Percentiles rank a stretch among this genome's conserved stretches.
These are phyloP conservation scores for Ustilago hordei DNA, from an alignment of 1,284 basidiomycete genomes.

Conservation along the genomic window DNA sequence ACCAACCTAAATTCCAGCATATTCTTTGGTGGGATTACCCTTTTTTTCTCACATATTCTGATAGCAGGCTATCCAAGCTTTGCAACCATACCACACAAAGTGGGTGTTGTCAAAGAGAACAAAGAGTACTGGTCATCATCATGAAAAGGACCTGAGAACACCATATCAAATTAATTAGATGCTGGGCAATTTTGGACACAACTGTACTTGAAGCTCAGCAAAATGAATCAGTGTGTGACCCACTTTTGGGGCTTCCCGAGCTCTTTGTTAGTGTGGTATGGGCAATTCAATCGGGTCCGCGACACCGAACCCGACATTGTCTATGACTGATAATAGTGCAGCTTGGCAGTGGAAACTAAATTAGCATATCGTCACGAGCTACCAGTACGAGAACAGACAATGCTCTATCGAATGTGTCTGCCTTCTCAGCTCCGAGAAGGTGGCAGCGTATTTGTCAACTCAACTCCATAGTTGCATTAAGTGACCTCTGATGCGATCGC, in stretches of 20 bases:
- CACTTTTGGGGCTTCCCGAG: neutral
- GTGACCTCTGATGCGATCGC: neutral
- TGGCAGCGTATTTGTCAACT: neutral
- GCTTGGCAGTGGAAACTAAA: neutral
- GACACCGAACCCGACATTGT: slow-evolving; percentile 7
- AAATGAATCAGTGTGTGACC: neutral
- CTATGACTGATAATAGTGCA: neutral
- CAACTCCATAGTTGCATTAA: neutral
- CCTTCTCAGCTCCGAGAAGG: too few relatives aligned
- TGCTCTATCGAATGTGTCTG: neutral
- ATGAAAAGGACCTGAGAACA: too few relatives aligned
- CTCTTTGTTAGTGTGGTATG: neutral
- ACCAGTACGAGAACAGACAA: neutral
- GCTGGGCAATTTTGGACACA: too few relatives aligned
- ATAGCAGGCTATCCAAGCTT: too few relatives aligned
- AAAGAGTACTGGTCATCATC: too few relatives aligned
- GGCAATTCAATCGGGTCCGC: neutral
- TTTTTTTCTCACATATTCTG: too few relatives aligned
- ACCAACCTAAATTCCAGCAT: too few relatives aligned
- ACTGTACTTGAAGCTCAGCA: too few relatives aligned
- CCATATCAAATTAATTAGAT: too few relatives aligned
- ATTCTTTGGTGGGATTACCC: too few relatives aligned
- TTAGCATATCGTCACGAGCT: neutral
- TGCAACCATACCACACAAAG: too few relatives aligned
- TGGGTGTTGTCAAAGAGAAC: too few relatives aligned